These are phyloP conservation scores for Candida insectorum DNA, from an alignment of 805 yeast genomes.

Conservation along the genomic window DNA sequence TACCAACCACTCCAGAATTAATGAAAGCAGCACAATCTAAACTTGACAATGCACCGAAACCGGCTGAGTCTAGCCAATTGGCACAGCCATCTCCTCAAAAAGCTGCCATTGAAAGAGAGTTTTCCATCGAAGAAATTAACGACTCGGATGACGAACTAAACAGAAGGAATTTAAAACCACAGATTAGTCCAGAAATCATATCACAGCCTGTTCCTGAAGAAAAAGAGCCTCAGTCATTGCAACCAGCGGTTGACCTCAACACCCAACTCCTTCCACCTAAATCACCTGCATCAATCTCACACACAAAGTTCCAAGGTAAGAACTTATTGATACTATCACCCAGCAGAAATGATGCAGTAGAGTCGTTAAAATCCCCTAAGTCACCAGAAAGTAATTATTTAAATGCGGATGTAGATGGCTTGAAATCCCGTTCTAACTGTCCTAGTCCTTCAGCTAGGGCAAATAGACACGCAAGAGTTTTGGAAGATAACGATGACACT, in stretches of 20 bases:
- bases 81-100: conserved; percentile 1
- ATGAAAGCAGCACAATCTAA: not conserved
- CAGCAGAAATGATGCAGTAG: conserved; percentile 22
- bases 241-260: conserved; percentile 15
- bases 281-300: conserved; percentile 13
- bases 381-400: conserved; percentile 8
- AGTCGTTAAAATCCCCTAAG: conserved; percentile 17
- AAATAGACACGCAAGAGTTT: conserved; percentile 44
- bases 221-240: conserved; percentile 8
- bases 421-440: conserved; percentile 21
- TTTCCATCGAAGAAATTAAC: conserved; percentile 39
- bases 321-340: conserved; percentile 39
- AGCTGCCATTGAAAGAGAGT: conserved; percentile 19
- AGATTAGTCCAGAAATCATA: not conserved
- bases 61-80: not conserved
- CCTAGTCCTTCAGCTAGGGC: conserved; percentile 41
- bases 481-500: conserved; percentile 29
- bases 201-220: no score
- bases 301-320: conserved; percentile 21
- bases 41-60: not conserved
- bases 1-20: conserved; percentile 11
- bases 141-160: conserved; percentile 38
- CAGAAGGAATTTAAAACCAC: conserved; percentile 3
- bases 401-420: conserved; percentile 5
- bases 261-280: conserved; percentile 1